Evolutionary conservation across 305 asterid species (phyloP), one percentile per base, ranked within the genome.

Genomic region (Fraxinus floribunda): DNA sequence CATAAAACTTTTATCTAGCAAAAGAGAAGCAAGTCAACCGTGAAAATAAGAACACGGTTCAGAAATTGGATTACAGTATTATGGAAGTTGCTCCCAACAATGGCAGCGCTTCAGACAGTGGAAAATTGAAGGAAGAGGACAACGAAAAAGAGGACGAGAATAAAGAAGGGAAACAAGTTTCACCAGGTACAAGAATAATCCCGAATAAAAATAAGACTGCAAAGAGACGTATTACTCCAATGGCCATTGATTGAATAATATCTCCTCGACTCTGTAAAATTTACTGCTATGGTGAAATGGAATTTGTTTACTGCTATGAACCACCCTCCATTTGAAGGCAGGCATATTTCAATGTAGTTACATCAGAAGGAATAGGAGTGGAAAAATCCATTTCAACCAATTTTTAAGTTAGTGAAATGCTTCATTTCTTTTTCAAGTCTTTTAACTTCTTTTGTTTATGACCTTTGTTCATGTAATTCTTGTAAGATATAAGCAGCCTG

Each of bases 201-300:
- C 81, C 90, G 20, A 77, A 79, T 39, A 82, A 90, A 46, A 83
- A 66, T 78, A 90, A 91, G 86, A 86, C 93, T 49, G 78, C 93
- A 44, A 95, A 87, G 90, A 91, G 92, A 82, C 97, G 97, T 80
- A 94, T 95, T 46, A 94, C 97, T 5, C 99, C 99, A 3, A 85
- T 93, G 89, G 94, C 93, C 64, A 88, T 95, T 20, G 92, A 91
- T 86, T 92, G 79, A 89, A 75, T 78, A 55, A 32, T 2, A 71
- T 80, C 36, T 60, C 8, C 72, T 78, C 68, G 13, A 22, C 15
- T 79, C 15, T 71, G 60, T 41, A 60, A 60, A 34, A 35, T 39
- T 62, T 49, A 10, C 18, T 26, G 36, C 74, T 26, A 26, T 26
- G 74, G 36, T 26, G 36, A 26, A 66, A 66, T 26, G 18, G 74